Conservation (phyloP, 345 rosid species). For the Chamaenerion angustifolium region DNA sequence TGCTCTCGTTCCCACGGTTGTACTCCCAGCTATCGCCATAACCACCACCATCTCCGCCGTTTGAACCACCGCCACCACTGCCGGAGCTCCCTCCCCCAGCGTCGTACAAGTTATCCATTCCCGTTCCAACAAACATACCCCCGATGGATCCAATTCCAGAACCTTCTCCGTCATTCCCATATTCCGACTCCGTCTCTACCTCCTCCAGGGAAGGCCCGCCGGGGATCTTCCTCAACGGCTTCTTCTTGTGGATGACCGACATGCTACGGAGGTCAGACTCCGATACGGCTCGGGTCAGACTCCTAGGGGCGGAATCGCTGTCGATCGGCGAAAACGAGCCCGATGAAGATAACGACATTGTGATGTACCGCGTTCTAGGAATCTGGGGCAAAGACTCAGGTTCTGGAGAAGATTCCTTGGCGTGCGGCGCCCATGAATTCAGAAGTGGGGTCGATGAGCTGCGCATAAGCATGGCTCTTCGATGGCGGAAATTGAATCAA, state of each 20-base stretch:
- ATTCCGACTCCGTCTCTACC: not conserved
- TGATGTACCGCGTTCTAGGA: constrained; percentile 16
- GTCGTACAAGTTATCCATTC: constrained; percentile 16
- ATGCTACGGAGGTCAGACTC: constrained; percentile 39
- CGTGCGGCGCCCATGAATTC: constrained; percentile 41
- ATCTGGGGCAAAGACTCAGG: constrained; percentile 21
- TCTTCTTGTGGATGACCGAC: constrained; percentile 16
- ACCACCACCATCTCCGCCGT: constrained; percentile 29
- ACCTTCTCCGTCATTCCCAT: constrained; percentile 7
- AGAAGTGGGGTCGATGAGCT: constrained; percentile 68
- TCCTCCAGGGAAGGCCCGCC: constrained; percentile 26
- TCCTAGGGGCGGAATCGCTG: constrained; percentile 14
- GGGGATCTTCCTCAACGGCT: constrained; percentile 10
- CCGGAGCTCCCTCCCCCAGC: constrained; percentile 16
- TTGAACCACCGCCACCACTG: constrained; percentile 27
- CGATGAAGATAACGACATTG: constrained; percentile 22
- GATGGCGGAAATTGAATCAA: not conserved
- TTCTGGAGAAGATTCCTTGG: constrained; percentile 34
- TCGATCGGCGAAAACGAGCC: constrained; percentile 21
- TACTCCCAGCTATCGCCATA: constrained; percentile 21
- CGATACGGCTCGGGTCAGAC: constrained; percentile 36
- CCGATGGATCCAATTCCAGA: constrained; percentile 4
- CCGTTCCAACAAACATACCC: constrained; percentile 12
- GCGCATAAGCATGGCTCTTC: constrained; percentile 43
- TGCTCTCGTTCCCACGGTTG: constrained; percentile 21